Base-by-base conservation (phyloP, 2,329 filamentous ascomycete species). In the Dissoconium aciculare region DNA sequence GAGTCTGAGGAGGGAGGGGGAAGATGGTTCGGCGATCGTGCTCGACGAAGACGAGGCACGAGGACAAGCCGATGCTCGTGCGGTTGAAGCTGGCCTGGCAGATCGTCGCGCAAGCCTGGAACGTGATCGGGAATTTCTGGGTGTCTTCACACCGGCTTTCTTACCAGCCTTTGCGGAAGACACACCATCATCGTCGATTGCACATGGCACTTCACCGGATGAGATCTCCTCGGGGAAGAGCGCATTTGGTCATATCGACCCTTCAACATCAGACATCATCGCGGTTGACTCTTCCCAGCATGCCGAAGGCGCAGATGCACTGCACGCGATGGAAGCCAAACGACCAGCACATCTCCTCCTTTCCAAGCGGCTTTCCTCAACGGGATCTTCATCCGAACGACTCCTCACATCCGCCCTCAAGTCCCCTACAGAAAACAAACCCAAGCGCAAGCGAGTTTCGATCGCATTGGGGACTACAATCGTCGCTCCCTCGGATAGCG, bases 121-220 rank as follows among this genome's bases (percentile, higher is more conserved):
- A 27, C 43, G 50, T 5, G 46, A 54, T 19, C 49, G 43, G 31
- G 52, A 53, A 11, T 47, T 56, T 15, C 31, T 52, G 15, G 52
- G 53, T 14, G 37, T 56, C 17, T 56, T 55, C 41, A 56, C 51
- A 25, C 52, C 52, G 13, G 38, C 42, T 6, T 56, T 43, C 33
- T 37, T 56, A n/a, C 46, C 52, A 8, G 45, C 51, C 11, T 31
- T 56, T 23, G 19, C 28, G 13, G 19, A 23, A 23, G 19, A 23
- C n/a, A 8, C 19, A 8, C 8, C 19, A n/a, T n/a, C n/a, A n/a
- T n/a, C n/a, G n/a, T n/a, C n/a, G n/a, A n/a, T n/a, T n/a, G n/a
- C n/a, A n/a, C n/a, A n/a, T n/a, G 4, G 8, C 14, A 51, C 51
- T 12, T 49, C 45, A 8, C 47, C 49, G 10, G 33, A 32, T 8